A percentile compares a stretch with the other conserved stretches of the same genome.
These are phyloP conservation scores for Parafenestella ontariensis DNA, from an alignment of 2,329 filamentous ascomycete genomes.

Conservation along the genomic window DNA sequence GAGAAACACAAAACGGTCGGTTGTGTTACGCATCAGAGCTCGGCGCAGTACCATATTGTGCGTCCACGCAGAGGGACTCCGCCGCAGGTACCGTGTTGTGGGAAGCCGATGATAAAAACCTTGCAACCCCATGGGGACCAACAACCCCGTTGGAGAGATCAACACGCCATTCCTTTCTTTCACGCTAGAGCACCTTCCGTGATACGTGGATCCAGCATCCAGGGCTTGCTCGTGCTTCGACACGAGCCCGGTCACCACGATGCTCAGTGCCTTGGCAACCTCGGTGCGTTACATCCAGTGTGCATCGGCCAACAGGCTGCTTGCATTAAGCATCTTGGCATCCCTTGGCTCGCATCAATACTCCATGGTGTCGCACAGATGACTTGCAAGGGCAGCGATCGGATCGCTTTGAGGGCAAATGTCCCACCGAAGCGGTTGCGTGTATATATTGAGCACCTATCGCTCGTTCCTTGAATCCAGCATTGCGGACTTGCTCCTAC, in stretches of 20 bases:
- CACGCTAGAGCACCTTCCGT: slow-evolving; percentile 9
- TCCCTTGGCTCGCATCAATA: slow-evolving; percentile 39
- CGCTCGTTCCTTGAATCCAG: slow-evolving; percentile 7
- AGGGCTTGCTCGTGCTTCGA: slow-evolving; percentile 22
- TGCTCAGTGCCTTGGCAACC: slow-evolving; percentile 39
- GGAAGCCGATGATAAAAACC: neutral
- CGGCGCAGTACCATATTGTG: neutral
- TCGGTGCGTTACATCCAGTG: slow-evolving; percentile 29
- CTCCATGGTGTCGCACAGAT: slow-evolving; percentile 28
- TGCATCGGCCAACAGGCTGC: slow-evolving; percentile 26
- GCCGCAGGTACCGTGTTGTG: neutral
- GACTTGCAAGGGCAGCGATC: slow-evolving; percentile 21
- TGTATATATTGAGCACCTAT: slow-evolving; percentile 28
- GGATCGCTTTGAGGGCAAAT: slow-evolving; percentile 18
- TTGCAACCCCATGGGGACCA: slow-evolving; percentile 34
- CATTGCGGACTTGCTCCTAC: slow-evolving; percentile 26
- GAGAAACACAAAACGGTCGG: slow-evolving; percentile 3
- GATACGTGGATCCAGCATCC: slow-evolving; percentile 23
- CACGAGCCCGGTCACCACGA: slow-evolving; percentile 18
- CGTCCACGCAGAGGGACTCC: neutral
- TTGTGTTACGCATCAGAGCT: slow-evolving; percentile 2
- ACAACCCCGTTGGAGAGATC: slow-evolving; percentile 21
- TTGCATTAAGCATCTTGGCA: slow-evolving; percentile 38
- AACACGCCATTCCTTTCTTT: slow-evolving; percentile 19
- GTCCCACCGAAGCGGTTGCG: slow-evolving; percentile 12